A percentile compares a stretch with the other conserved stretches of the same genome.
phyloP scores from a whole-genome alignment of 257 asterid genomes.

The Ilex asprella region DNA sequence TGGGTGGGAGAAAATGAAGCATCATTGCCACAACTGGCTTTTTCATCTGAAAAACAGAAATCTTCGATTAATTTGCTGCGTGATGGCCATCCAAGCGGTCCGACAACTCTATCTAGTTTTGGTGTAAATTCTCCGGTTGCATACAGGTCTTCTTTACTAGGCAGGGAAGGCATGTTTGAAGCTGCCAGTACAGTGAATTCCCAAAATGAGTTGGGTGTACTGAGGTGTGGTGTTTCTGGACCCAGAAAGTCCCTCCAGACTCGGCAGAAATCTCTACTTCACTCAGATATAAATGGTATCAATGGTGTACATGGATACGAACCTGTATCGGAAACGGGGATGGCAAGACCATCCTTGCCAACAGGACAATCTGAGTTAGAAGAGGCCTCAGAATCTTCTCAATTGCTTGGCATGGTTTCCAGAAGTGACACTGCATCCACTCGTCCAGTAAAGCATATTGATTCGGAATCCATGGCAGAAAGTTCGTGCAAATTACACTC shows the following conservation, averaged over 20 bases:
- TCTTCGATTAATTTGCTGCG: constrained; percentile 22
- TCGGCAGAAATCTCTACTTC: constrained; percentile 40
- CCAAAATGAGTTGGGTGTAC: constrained; percentile 38
- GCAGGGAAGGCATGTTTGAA: constrained; percentile 35
- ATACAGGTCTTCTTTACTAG: constrained; percentile 18
- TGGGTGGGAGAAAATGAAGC: constrained; percentile 76
- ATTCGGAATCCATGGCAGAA: constrained; percentile 13
- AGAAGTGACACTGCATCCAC: constrained; percentile 10
- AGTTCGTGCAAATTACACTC: constrained; percentile 15
- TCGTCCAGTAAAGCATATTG: constrained; percentile 12
- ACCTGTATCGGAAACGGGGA: constrained; percentile 21
- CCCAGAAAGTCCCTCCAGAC: constrained; percentile 22
- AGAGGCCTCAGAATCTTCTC: constrained; percentile 11
- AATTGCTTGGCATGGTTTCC: constrained; percentile 13
- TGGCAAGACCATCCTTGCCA: constrained; percentile 15
- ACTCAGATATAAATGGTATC: constrained; percentile 43
- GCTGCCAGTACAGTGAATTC: constrained; percentile 53
- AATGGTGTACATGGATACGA: constrained; percentile 33
- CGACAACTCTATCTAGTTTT: constrained; percentile 25
- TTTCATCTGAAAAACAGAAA: constrained; percentile 38
- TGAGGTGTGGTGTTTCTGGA: constrained; percentile 27
- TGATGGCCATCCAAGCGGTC: constrained; percentile 25
- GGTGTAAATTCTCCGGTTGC: constrained; percentile 27
- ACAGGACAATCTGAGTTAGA: constrained; percentile 21
- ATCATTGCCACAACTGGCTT: constrained; percentile 26